Base-by-base conservation (phyloP, 2,329 filamentous ascomycete genomes). In the Calonectria fujianensis region DNA sequence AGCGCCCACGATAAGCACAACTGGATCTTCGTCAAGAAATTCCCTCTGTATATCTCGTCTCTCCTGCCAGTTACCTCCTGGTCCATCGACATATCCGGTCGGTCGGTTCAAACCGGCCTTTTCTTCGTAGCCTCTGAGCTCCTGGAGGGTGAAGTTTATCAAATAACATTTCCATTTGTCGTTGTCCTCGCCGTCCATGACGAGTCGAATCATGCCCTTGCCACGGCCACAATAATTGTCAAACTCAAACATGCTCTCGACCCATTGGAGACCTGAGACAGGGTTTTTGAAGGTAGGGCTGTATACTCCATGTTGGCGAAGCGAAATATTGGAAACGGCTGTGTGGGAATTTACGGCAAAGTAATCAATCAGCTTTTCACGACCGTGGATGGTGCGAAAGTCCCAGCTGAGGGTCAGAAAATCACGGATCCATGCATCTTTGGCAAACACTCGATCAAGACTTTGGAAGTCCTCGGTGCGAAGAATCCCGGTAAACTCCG, bases 11-110 rank as follows among this genome's bases (percentile, higher is more conserved):
- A 77, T 82, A 50, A 88, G 70, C 1, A 86, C 84, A 13, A 80
- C 81, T 0, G 85, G 84, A 39, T 88, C 85, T 18, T 82, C 79
- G 18, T 85, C 73, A 1, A 74, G 14, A 5, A 79, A 77, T 24
- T 79, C 73, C 11, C 73, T 69, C 57, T 78, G 70, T 14, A 69
- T 81, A 29, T 82, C 63, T 48, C 77, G 41, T 84, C 71, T 70
- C 59, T 77, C 85, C 6, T 85, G 61, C 74, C 75, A 78, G 9
- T 70, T 70, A 16, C 76, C 80, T 24, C 75, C 74, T 0, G 63
- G 54, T 0, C 69, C 51, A 16, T 76, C 85, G 20, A 82, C 79
- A 37, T 84, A 81, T 11, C 76, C 79, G 45, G 78, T 74, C 0
- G 77, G 70, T 0, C 73, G 66, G 27, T 65, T 71, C 3, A 29